A percentile compares a stretch with the other conserved stretches of the same genome.
Conservation (phyloP, 2,329 filamentous ascomycete genomes). For the Pseudopyrenochaeta lycopersici region DNA sequence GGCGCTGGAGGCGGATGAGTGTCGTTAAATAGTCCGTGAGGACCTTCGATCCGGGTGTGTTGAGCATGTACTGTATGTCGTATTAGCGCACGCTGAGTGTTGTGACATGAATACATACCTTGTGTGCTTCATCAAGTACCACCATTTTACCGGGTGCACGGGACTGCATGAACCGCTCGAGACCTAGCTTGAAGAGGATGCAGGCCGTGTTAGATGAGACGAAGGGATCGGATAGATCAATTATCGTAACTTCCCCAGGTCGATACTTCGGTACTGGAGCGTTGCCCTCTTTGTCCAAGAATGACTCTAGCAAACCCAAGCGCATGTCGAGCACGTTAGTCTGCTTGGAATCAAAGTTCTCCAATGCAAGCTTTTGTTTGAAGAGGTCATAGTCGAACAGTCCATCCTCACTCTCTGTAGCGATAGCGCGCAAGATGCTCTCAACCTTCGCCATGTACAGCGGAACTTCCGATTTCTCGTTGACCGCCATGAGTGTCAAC, state of each 20-base stretch:
- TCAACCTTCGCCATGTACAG: slow-evolving; percentile 62
- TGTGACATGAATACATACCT: slow-evolving; percentile 52
- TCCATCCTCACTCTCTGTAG: slow-evolving; percentile 54
- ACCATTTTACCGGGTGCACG: slow-evolving; percentile 63
- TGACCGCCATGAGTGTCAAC: slow-evolving; percentile 32
- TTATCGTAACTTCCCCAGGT: slow-evolving; percentile 67
- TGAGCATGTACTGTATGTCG: slow-evolving; percentile 64
- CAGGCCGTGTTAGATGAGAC: slow-evolving; percentile 73
- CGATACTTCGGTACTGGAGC: slow-evolving; percentile 26
- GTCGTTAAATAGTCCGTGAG: slow-evolving; percentile 71
- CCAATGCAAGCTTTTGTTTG: slow-evolving; percentile 19
- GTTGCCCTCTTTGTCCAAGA: slow-evolving; percentile 57
- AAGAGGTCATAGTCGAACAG: slow-evolving; percentile 59
- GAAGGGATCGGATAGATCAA: slow-evolving; percentile 79
- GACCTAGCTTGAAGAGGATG: slow-evolving; percentile 75
- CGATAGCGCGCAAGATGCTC: slow-evolving; percentile 64
- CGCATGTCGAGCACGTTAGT: slow-evolving; percentile 65
- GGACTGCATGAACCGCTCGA: slow-evolving; percentile 70
- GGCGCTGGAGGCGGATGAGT: slow-evolving; percentile 75
- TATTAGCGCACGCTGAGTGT: slow-evolving; percentile 3
- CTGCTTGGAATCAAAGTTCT: slow-evolving; percentile 53
- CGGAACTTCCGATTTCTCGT: slow-evolving; percentile 46
- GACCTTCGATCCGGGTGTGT: slow-evolving; percentile 61
- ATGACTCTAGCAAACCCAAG: slow-evolving; percentile 70
- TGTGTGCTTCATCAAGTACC: slow-evolving; percentile 81